Conservation (phyloP, 441 rosid species). For the Populus trichocarpa region DNA sequence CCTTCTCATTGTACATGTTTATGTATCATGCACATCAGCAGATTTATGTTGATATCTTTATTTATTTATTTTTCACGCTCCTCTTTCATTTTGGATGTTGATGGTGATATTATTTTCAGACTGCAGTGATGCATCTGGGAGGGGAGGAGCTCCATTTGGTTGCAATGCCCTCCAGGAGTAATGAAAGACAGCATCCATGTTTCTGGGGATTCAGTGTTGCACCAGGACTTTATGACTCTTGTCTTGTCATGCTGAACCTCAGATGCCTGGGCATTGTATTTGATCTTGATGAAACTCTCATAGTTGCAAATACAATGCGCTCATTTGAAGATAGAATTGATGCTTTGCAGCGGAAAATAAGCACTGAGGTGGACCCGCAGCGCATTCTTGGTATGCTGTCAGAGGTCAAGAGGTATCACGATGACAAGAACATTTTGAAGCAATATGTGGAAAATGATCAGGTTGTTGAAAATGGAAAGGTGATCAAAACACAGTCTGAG, state of each 20-base stretch:
- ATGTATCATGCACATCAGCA: background rate
- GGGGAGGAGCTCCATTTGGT: constrained; percentile 91
- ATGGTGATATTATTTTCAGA: constrained; percentile 48
- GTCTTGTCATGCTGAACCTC: constrained; percentile 84
- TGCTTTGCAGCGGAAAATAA: constrained; percentile 69
- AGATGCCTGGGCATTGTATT: constrained; percentile 96
- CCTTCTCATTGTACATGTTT: background rate
- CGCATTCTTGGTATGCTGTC: constrained; percentile 71
- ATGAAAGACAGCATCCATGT: constrained; percentile 53
- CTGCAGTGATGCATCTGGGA: constrained; percentile 79
- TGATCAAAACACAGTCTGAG: constrained; percentile 68
- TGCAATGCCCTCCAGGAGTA: constrained; percentile 70
- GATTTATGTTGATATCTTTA: background rate
- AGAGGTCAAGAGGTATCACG: constrained; percentile 89
- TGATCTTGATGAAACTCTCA: constrained; percentile 94
- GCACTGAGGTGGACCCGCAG: constrained; percentile 65
- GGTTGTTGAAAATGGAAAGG: constrained; percentile 86
- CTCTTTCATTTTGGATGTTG: constrained; percentile 1
- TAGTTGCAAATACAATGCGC: constrained; percentile 93
- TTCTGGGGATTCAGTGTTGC: constrained; percentile 88
- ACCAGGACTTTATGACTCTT: constrained; percentile 66
- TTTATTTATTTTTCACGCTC: background rate
- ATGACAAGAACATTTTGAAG: constrained; percentile 78
- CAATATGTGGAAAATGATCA: constrained; percentile 88
- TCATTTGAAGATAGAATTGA: constrained; percentile 93